These are phyloP conservation scores for Penicillium pancosmium DNA, from an alignment of 495 filamentous ascomycete species.

Conservation along the genomic window DNA sequence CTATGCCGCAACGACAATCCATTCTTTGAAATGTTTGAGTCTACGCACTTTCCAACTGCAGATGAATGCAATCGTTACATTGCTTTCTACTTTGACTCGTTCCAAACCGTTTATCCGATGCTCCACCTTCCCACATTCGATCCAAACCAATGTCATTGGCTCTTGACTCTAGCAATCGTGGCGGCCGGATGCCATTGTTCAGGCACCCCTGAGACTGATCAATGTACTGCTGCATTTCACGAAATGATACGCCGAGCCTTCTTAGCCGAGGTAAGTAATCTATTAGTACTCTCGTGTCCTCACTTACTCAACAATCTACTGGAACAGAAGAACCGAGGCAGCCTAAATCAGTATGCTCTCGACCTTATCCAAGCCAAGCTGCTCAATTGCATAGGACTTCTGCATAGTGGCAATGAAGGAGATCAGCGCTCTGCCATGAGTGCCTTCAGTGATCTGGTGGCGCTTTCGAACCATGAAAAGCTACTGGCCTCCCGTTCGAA, in stretches of 20 bases:
- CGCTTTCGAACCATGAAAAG: conserved; percentile 29
- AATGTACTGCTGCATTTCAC: conserved; percentile 39
- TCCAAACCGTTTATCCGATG: conserved; percentile 49
- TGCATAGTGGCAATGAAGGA: conserved; percentile 38
- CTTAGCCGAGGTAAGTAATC: conserved; percentile 33
- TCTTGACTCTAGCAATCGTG: conserved; percentile 45
- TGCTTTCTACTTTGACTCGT: conserved; percentile 40
- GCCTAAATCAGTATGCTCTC: conserved; percentile 22
- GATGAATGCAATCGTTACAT: conserved; percentile 38
- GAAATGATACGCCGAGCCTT: conserved; percentile 50
- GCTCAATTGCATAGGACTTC: conserved; percentile 46
- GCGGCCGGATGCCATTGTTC: conserved; percentile 49
- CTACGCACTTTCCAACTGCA: conserved; percentile 35
- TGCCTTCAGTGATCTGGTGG: conserved; percentile 37
- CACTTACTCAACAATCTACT: conserved; percentile 6
- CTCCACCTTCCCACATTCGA: conserved; percentile 47
- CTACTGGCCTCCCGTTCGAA: conserved; percentile 19
- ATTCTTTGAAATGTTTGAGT: conserved; percentile 42
- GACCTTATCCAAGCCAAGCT: conserved; percentile 42
- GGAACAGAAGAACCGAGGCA: conserved; percentile 32
- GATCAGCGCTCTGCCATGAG: conserved; percentile 29
- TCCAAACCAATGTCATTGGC: conserved; percentile 44
- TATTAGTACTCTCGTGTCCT: neutral
- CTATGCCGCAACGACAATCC: conserved; percentile 40
- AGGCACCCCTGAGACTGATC: conserved; percentile 27